Evolutionary conservation across 768 basidiomycete species (phyloP).

Genomic region (Hebeloma cylindrosporum): DNA sequence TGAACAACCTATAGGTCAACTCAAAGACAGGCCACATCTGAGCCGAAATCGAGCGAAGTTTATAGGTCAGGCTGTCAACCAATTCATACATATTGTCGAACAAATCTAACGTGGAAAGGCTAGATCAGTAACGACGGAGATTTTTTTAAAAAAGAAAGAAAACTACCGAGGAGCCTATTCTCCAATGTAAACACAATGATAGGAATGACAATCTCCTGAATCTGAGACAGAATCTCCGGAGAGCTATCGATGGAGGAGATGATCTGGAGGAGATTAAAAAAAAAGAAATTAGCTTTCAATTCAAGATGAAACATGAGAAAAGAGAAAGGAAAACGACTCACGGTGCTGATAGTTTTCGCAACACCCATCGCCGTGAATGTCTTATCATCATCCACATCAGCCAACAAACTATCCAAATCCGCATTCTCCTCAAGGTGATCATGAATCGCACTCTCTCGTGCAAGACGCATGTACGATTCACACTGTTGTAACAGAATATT

Average conservation of each 20-base stretch:
- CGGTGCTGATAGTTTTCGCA: conserved; percentile 81
- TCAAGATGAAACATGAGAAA: conserved; percentile 1
- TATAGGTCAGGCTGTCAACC: conserved; percentile 83
- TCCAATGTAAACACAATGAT: conserved; percentile 76
- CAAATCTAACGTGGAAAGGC: conserved; percentile 50
- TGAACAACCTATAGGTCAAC: conserved; percentile 79
- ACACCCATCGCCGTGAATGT: conserved; percentile 86
- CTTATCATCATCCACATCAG: conserved; percentile 77
- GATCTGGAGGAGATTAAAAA: conserved; percentile 53
- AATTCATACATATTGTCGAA: conserved; percentile 88
- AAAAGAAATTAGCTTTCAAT: background rate
- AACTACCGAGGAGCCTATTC: conserved; percentile 71
- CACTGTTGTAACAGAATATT: conserved; percentile 56
- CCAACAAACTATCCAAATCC: conserved; percentile 56
- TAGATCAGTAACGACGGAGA: background rate
- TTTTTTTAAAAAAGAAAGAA: background rate
- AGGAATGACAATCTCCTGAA: conserved; percentile 82
- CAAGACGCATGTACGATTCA: conserved; percentile 79
- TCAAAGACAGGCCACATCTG: conserved; percentile 89
- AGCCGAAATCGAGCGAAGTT: conserved; percentile 69
- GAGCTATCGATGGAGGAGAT: conserved; percentile 72
- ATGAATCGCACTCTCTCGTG: conserved; percentile 60
- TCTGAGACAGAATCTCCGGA: conserved; percentile 71
- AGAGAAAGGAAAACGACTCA: conserved; percentile 30
- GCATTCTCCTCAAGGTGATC: conserved; percentile 53